Base-by-base conservation (phyloP, 1,284 basidiomycete genomes). In the Schizopora paradoxa region DNA sequence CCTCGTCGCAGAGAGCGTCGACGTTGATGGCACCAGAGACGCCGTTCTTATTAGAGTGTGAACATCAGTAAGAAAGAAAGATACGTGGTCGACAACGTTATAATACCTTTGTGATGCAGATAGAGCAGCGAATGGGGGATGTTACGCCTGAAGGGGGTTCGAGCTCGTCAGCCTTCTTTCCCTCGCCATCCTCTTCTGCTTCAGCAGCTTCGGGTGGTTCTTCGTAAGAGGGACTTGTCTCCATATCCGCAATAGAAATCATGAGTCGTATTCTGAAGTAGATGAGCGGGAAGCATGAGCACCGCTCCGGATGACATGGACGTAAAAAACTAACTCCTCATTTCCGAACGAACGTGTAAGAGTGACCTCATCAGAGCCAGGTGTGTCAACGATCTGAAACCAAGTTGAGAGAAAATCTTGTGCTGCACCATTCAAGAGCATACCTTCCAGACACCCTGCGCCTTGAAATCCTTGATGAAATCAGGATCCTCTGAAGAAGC, bases 41-140 rank as follows among this genome's bases (percentile, higher is more conserved):
- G 19, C 63, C 62, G 14, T 63, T 58, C 74, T 80, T 34, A 14
- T 41, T 2, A 32, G 23, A 11, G 31, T 23, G 23, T 6, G 41
- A 31, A 54, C 40, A 45, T 22, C 10, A 19, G 43, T 47, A 34
- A 37, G 38, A 23, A 48, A 13, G n/a, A 22, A 2, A 35, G 22
- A 36, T 22, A 21, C 34, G 33, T 21, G 13, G 19, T 13, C 10
- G 16, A 51, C 61, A 22, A 41, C n/a, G n/a, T n/a, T n/a, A n/a
- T n/a, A n/a, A n/a, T n/a, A 80, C 84, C 78, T 98, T 98, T 55
- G 87, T 86, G 63, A 98, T 78, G 41, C 84, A 79, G 55, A 94
- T 75, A 7, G 86, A 82, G 49, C 78, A 79, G 18, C 92, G 87
- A 47, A 91, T 73, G 29, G 89, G 82, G 66, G n/a, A n/a, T n/a